A percentile compares a stretch with the other conserved stretches of the same genome.
Conservation (phyloP, 345 rosid species). For the Murraya paniculata region DNA sequence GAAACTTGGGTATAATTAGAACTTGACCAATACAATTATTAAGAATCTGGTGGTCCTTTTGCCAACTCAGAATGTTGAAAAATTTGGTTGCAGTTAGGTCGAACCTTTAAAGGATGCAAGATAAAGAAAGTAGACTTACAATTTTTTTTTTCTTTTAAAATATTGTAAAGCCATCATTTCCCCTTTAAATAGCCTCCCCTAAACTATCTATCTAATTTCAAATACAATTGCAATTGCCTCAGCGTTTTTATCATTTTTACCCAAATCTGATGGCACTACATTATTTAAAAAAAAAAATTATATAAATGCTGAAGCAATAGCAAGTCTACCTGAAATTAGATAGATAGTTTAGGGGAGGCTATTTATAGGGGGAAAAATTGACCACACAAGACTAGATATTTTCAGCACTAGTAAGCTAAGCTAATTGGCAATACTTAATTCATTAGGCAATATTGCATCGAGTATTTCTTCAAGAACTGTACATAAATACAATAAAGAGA, state of each 20-base stretch:
- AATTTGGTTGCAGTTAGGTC: neutral
- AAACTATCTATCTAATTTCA: neutral
- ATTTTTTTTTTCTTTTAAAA: too few species aligned
- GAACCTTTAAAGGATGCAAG: neutral
- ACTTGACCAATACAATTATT: neutral
- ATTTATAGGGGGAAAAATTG: neutral
- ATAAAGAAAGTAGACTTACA: neutral
- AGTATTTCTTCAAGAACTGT: too few species aligned
- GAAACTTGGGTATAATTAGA: neutral
- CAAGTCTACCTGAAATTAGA: neutral
- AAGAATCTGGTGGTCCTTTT: neutral
- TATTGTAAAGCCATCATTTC: too few species aligned
- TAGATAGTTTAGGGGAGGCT: neutral
- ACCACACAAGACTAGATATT: too few species aligned
- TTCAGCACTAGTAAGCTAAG: too few species aligned
- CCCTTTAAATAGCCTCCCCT: neutral
- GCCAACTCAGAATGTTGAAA: conserved; percentile 4
- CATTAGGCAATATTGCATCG: too few species aligned
- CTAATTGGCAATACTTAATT: too few species aligned
- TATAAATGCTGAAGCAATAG: too few species aligned
- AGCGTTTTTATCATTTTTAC: too few species aligned
- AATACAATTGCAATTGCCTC: neutral
- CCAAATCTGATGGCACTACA: too few species aligned
- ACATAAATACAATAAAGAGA: too few species aligned
- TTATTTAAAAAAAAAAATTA: too few species aligned